These are phyloP conservation scores for Nematodospora anomalae DNA, from an alignment of 1,139 yeast genomes.

Conservation along the genomic window DNA sequence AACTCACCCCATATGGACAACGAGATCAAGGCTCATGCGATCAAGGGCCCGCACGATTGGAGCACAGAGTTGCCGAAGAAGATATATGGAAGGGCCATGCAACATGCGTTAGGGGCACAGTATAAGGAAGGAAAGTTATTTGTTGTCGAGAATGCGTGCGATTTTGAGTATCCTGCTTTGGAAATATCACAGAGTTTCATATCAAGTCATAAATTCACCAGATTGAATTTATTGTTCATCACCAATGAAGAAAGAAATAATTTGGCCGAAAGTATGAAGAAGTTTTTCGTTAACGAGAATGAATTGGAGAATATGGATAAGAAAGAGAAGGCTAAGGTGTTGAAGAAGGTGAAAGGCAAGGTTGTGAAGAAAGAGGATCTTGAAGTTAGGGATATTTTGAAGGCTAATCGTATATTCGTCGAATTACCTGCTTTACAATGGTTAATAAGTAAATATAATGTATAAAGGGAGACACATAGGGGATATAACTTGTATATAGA, in stretches of 20 bases:
- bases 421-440: conserved; percentile 75
- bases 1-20: conserved; percentile 90
- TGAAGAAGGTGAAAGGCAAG: conserved; percentile 54
- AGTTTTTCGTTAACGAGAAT: conserved; percentile 6
- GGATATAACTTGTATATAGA: conserved; percentile 13
- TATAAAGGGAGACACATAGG: conserved; percentile 1
- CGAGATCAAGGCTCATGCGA: conserved; percentile 89
- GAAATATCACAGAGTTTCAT: conserved; percentile 43
- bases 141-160: conserved; percentile 53
- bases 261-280: conserved; percentile 31
- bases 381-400: conserved; percentile 80
- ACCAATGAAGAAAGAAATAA: conserved; percentile 54
- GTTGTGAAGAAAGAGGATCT: conserved; percentile 75
- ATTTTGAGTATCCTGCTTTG: conserved; percentile 19
- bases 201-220: conserved; percentile 52
- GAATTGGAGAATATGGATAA: conserved; percentile 7
- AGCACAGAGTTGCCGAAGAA: conserved; percentile 78
- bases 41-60: conserved; percentile 88
- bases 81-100: conserved; percentile 71
- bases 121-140: conserved; percentile 72
- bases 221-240: conserved; percentile 66
- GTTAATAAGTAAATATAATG: conserved; percentile 38
- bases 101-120: conserved; percentile 78
- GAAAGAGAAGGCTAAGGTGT: conserved; percentile 27
- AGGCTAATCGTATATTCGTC: conserved; percentile 74